phyloP scores from a whole-genome alignment of 1,284 basidiomycete species.

The Cutaneotrichosporon sp. region DNA sequence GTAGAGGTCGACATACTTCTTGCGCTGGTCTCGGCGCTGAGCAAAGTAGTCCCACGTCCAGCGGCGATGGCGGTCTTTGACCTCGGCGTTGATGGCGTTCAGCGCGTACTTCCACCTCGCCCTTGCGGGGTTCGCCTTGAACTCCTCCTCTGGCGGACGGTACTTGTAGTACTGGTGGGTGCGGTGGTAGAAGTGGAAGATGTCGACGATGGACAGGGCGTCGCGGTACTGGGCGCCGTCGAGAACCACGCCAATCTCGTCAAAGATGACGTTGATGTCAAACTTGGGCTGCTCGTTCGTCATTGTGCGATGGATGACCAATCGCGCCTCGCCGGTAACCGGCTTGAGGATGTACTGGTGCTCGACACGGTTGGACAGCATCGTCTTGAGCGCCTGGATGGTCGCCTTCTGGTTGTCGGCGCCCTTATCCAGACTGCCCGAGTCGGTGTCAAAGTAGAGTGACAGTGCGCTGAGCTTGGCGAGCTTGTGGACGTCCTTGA shows the following conservation, averaged over 20 bases:
- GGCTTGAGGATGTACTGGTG: constrained; percentile 98
- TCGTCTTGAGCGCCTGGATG: constrained; percentile 73
- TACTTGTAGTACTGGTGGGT: constrained; percentile 86
- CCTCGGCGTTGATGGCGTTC: constrained; percentile 77
- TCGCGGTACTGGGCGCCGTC: constrained; percentile 97
- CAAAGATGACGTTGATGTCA: constrained; percentile 86
- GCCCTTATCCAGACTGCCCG: constrained; percentile 71
- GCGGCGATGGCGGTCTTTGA: constrained; percentile 78
- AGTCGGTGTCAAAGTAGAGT: constrained; percentile 95
- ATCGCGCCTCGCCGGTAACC: constrained; percentile 90
- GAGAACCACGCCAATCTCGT: constrained; percentile 90
- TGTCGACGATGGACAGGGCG: constrained; percentile 88
- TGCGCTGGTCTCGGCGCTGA: constrained; percentile 83
- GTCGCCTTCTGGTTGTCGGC: constrained; percentile 61
- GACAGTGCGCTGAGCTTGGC: constrained; percentile 85
- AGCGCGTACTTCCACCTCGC: constrained; percentile 81
- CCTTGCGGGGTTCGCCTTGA: constrained; percentile 66
- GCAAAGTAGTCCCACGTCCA: constrained; percentile 95
- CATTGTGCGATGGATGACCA: constrained; percentile 78
- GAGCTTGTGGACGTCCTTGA: constrained; percentile 91
- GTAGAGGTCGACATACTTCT: constrained; percentile 76
- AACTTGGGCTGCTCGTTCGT: constrained; percentile 76
- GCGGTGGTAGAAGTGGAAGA: constrained; percentile 95
- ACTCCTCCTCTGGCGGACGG: constrained; percentile 66
- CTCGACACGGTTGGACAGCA: constrained; percentile 65